Evolutionary conservation across 768 basidiomycete genomes (phyloP), one percentile per base, ranked within the genome.

Genomic region (Rhodosporidiobolus sp.): DNA sequence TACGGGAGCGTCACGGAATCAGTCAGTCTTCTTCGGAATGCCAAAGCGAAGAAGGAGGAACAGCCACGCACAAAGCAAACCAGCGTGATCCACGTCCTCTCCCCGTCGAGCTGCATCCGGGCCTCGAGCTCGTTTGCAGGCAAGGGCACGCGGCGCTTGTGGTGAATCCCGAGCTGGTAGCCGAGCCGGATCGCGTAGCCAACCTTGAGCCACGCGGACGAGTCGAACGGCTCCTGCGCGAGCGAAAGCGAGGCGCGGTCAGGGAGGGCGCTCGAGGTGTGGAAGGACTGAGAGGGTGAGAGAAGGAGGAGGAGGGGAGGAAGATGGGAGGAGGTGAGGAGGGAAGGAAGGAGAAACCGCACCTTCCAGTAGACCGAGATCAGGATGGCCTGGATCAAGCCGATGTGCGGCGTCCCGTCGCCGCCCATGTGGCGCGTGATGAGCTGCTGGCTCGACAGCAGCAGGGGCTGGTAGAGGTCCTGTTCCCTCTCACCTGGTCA

Each of bases 161-260:
- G 19, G n/a, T 70, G 62, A 28, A 70, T 35, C 22, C 63, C 56
- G 28, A 70, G 63, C 34, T 70, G 69, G 38, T 70, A 65, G 14
- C 63, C 58, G 38, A 70, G 57, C 22, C 69, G 63, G 32, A 70
- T 70, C 9, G 69, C 69, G 50, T 46, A 59, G 1, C 69, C 69
- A 20, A 70, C 49, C 43, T 54, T 70, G 46, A 70, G 53, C 63
- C 63, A 70, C 10, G 63, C 63, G 46, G 52, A 59, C 35, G 52
- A 50, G 24, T 70, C 63, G 49, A 57, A 48, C 19, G 69, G 63
- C 35, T 70, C 69, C 56, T 60, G 45, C 54, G 28, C 26, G n/a
- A 55, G 14, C 12, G 10, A 55, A 55, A 11, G 28, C 16, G 17
- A 55, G 54, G 5, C 3, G 17, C 10, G 8, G n/a, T 7, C 3